Base-by-base conservation (phyloP, 2,329 filamentous ascomycete genomes). In the Fusarium sp. region DNA sequence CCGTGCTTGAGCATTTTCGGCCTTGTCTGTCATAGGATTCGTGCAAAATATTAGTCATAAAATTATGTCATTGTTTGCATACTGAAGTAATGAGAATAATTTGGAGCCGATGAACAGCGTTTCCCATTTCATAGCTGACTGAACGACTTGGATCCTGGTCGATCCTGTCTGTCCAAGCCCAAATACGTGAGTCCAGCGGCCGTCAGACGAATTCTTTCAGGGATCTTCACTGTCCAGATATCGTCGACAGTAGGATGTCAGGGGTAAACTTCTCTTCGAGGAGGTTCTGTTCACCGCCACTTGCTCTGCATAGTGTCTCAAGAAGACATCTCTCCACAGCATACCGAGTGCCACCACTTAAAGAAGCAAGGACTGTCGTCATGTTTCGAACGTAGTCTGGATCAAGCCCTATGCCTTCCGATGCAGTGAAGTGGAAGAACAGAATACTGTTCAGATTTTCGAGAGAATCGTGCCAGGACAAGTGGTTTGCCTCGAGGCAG, bases 251-350 rank as follows among this genome's bases (percentile, higher is more conserved):
- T n/a, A 55, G 0, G 2, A n/a, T 55, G 14, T 18, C 35, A 41
- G 51, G 51, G 4, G 35, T 18, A 2, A n/a, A 55, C 3, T 18
- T 55, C 20, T 55, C 33, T 3, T 54, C 49, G 4, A 38, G 12
- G 6, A 22, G 6, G 10, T 13, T 54, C 7, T 28, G 51, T n/a
- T 41, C 51, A 28, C 20, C 51, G 24, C 35, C 11, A 13, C 51
- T 55, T 39, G 20, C n/a, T 55, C 41, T 36, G n/a, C 59, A 66
- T 22, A 66, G 14, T 6, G 17, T 66, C 7, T 66, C 63, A 0
- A 64, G 2, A 0, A 66, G 42, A n/a, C 59, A 64, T 5, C 63
- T 3, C 24, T 66, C 63, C 24, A 64, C 63, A 15, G 48, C 42
- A 8, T 64, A 64, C 3, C 60, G 41, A 26, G 54, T 49, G 7